Evolutionary conservation across 768 basidiomycete species (phyloP).

Genomic region (Cyclocybe cylindracea): DNA sequence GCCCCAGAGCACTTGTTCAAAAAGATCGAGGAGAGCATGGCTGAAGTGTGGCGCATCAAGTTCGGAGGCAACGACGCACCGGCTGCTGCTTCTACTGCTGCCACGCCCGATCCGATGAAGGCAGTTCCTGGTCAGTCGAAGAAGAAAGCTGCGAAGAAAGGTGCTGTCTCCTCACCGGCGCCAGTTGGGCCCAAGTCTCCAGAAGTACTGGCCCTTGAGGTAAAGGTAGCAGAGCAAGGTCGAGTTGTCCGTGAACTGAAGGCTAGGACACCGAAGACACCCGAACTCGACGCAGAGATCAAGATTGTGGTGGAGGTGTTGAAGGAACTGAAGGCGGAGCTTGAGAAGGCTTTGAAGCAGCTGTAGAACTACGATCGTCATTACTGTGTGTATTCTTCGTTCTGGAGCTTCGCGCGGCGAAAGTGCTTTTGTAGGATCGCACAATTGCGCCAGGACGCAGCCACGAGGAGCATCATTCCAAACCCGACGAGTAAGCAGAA

Average conservation of each 20-base stretch:
- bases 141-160: conserved; percentile 57
- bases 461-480: background rate
- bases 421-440: too few species aligned
- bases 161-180: conserved; percentile 39
- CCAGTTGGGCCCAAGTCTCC: conserved; percentile 64
- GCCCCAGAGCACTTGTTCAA: conserved; percentile 90
- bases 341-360: conserved; percentile 31
- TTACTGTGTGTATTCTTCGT: background rate
- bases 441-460: too few species aligned
- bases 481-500: background rate
- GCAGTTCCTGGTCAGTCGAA: conserved; percentile 49
- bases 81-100: conserved; percentile 25
- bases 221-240: conserved; percentile 76
- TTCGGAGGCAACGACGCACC: conserved; percentile 67
- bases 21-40: conserved; percentile 90
- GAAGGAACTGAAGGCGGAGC: conserved; percentile 64
- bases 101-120: conserved; percentile 41
- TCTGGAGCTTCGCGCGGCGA: too few species aligned
- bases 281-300: conserved; percentile 63
- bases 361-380: background rate
- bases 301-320: conserved; percentile 61
- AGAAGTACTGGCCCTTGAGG: conserved; percentile 73
- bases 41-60: conserved; percentile 74
- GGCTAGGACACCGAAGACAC: conserved; percentile 55
- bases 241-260: conserved; percentile 73